These are phyloP conservation scores for Pyricularia sp. DNA, from an alignment of 2,329 filamentous ascomycete genomes.

Conservation along the genomic window DNA sequence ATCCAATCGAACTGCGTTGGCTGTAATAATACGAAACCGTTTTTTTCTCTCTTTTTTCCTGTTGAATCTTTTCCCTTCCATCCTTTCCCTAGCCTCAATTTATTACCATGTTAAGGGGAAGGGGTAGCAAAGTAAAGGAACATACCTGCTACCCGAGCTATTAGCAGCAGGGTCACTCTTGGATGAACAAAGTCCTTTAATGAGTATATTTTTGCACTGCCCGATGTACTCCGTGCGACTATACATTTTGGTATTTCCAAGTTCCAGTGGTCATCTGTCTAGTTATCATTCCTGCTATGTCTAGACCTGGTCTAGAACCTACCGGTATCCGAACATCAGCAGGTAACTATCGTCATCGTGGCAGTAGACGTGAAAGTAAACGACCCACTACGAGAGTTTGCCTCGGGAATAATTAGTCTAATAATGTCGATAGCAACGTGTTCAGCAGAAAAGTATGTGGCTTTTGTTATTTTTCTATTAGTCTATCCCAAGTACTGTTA, in stretches of 20 bases:
- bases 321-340: neutral
- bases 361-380: neutral
- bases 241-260: neutral
- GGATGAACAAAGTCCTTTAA: neutral
- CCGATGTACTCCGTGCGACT: neutral
- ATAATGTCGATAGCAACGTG: neutral
- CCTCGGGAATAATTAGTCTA: neutral
- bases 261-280: neutral
- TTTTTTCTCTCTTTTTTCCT: too few relatives aligned
- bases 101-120: too few relatives aligned
- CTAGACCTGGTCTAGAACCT: neutral
- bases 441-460: neutral
- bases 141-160: neutral
- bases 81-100: neutral
- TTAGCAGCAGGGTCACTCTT: neutral
- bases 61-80: neutral
- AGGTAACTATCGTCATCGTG: neutral
- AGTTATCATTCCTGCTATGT: neutral
- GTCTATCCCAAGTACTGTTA: neutral
- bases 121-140: neutral
- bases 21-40: too few relatives aligned
- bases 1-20: neutral
- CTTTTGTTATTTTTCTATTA: neutral
- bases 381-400: neutral
- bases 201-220: neutral